Conservation (phyloP, 2,329 filamentous ascomycete species). For the Beauveria varroae region DNA sequence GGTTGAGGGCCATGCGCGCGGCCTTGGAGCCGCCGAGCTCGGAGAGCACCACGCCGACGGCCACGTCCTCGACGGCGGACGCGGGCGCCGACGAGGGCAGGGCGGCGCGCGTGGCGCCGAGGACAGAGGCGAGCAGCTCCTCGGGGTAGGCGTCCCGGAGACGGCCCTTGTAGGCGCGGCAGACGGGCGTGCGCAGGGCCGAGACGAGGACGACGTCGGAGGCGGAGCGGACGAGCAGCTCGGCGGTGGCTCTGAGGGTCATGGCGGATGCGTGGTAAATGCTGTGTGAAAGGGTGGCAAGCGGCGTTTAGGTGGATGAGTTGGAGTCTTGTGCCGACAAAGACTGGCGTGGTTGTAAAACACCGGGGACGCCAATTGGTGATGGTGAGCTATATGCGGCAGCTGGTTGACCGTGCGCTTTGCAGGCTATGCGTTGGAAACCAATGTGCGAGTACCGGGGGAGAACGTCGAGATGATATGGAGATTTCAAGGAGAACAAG, state of each 20-base stretch:
- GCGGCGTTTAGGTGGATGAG: too few species aligned
- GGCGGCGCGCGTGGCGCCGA: conserved; percentile 41
- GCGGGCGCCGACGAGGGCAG: conserved; percentile 58
- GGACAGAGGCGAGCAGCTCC: conserved; percentile 66
- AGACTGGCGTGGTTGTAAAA: too few species aligned
- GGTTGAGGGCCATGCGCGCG: conserved; percentile 82
- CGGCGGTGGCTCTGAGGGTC: conserved; percentile 50
- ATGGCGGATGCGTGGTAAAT: background rate
- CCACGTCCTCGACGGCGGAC: conserved; percentile 63
- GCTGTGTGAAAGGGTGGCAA: too few species aligned
- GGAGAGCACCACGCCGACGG: conserved; percentile 80
- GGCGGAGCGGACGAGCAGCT: conserved; percentile 70
- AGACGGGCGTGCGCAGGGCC: conserved; percentile 81
- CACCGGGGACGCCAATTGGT: too few species aligned
- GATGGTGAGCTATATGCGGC: too few species aligned
- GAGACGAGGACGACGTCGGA: conserved; percentile 84
- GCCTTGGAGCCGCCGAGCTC: conserved; percentile 89
- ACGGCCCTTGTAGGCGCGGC: conserved; percentile 71
- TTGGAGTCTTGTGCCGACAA: too few species aligned
- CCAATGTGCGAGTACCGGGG: too few species aligned
- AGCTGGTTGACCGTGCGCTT: too few species aligned
- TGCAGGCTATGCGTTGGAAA: too few species aligned
- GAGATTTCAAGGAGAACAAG: background rate
- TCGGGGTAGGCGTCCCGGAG: conserved; percentile 88
- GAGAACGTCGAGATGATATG: background rate